Evolutionary conservation across 1,139 yeast species (phyloP), one percentile per base, ranked within the genome.

Genomic region (Taiozyma sp.): DNA sequence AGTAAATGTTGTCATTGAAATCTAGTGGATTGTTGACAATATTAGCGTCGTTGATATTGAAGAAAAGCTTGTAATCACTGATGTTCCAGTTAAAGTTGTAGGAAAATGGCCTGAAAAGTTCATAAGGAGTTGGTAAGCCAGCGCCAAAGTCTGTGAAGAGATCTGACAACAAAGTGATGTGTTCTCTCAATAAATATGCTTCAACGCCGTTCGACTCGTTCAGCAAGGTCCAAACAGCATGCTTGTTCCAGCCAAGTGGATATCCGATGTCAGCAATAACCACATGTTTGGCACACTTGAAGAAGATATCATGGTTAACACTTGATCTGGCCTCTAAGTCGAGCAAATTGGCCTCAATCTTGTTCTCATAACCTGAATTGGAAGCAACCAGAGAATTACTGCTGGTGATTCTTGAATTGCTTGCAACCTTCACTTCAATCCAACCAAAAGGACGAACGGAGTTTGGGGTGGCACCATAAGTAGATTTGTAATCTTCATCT

Each of bases 21-120:
- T 91, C 97, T 44, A 91, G 71, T 0, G 98, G 96, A 60, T 90
- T 88, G 65, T 90, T 87, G 61, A 93, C 85, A 61, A 93, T 88
- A 63, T 93, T 93, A 43, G 81, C 80, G 62, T 90, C 96, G 65
- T 93, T 93, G 29, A 90, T 86, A 65, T 91, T 92, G 53, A 92
- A 69, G 63, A 72, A 87, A 12, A 92, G 67, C 43, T 80, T 77
- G 61, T 85, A 86, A 40, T 80, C 75, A 13, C 71, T 60, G 38
- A 78, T 62, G 6, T 73, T 69, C 96, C 96, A 87, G 39, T 75
- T 72, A 32, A 90, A 59, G 1, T 68, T 64, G 63, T 90, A 90
- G 5, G 73, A 68, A 54, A 83, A 83, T 0, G 96, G 95, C 30
- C 93, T 74, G 65, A 87, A 89, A 24, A 79, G 69, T 54, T 87